A percentile compares a stretch with the other conserved stretches of the same genome.
Conservation (phyloP, 163 green algal species). For the Chlorella variabilis region DNA sequence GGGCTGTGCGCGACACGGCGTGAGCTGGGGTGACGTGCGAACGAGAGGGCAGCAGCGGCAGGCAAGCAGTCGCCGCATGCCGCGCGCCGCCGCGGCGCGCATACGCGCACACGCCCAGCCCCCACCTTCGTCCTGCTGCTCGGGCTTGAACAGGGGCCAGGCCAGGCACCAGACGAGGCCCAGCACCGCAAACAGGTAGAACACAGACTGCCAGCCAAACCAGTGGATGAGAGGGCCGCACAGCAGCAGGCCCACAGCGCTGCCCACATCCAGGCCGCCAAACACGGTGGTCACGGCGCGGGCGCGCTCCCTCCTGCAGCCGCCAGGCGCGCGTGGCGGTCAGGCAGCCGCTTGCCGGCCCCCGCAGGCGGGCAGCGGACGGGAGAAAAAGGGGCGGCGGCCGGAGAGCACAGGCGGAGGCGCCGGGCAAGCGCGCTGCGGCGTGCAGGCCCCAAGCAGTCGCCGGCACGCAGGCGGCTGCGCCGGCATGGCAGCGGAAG, state of each 20-base stretch:
- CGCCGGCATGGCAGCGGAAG: too few species aligned
- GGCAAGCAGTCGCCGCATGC: too few species aligned
- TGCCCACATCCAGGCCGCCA: slow-evolving; percentile 93
- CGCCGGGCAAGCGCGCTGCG: too few species aligned
- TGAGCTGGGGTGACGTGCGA: too few species aligned
- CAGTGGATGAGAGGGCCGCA: slow-evolving; percentile 89
- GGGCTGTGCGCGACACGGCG: too few species aligned
- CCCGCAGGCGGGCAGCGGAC: neutral
- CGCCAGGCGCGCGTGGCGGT: neutral
- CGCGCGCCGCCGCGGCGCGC: too few species aligned
- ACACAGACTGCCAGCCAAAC: slow-evolving; percentile 96
- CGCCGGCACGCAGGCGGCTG: too few species aligned
- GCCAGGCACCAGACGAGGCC: slow-evolving; percentile 82
- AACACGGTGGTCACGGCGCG: slow-evolving; percentile 93
- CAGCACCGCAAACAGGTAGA: slow-evolving; percentile 95
- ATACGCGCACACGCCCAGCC: too few species aligned
- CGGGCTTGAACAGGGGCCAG: slow-evolving; percentile 82
- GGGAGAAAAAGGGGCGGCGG: neutral
- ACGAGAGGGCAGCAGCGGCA: too few species aligned
- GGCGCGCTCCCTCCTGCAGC: slow-evolving; percentile 71
- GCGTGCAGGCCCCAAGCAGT: too few species aligned
- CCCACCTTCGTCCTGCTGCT: slow-evolving; percentile 48
- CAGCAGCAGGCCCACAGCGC: slow-evolving; percentile 88
- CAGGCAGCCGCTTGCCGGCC: neutral
- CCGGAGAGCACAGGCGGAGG: too few species aligned